phyloP scores from a whole-genome alignment of 2,329 filamentous ascomycete species.

The Pseudogymnoascus sp. region DNA sequence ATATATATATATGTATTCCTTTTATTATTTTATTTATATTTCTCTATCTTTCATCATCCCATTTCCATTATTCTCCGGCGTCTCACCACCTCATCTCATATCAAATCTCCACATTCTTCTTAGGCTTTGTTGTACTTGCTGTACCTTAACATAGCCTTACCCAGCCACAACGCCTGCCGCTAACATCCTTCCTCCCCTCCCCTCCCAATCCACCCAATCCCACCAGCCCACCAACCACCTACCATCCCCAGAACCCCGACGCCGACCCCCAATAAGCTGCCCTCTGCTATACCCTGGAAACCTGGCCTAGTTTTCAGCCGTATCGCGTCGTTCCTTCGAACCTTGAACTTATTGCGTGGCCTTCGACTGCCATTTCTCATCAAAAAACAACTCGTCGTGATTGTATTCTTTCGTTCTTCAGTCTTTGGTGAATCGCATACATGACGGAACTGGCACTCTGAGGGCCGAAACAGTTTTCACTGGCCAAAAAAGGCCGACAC shows the following conservation, averaged over 20 bases:
- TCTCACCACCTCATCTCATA: background rate
- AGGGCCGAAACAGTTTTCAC: background rate
- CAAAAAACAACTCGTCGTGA: background rate
- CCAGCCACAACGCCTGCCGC: background rate
- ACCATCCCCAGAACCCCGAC: background rate
- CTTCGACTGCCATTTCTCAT: background rate
- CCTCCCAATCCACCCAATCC: background rate
- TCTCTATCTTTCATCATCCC: background rate
- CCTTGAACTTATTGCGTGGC: slow-evolving; percentile 5
- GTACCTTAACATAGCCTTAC: slow-evolving; percentile 6
- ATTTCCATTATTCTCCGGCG: background rate
- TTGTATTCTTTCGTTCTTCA: background rate
- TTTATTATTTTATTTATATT: background rate
- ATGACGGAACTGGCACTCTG: slow-evolving; percentile 9
- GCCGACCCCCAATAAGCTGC: background rate
- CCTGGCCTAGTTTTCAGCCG: background rate
- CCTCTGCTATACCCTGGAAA: background rate
- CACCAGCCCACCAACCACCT: background rate
- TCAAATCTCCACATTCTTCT: background rate
- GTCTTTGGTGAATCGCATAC: slow-evolving; percentile 2
- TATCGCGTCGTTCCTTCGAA: slow-evolving; percentile 6
- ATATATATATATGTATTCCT: background rate
- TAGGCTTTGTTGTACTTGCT: background rate
- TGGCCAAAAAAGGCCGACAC: background rate
- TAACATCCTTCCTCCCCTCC: background rate